phyloP scores from a whole-genome alignment of 2,329 filamentous ascomycete species.

The Nothopassalora personata region DNA sequence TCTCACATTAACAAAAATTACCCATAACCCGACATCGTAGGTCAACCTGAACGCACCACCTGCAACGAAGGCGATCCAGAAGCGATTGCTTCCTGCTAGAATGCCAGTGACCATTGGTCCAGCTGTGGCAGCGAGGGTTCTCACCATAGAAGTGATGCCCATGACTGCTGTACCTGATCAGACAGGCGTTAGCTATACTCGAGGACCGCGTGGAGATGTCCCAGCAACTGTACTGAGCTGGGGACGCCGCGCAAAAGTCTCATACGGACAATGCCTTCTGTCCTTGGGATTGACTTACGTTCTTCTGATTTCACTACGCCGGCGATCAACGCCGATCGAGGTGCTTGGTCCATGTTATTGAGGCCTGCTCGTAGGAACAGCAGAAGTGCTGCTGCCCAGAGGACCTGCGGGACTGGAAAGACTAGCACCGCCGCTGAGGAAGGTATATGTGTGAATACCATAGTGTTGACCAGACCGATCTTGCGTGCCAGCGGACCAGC shows the following conservation, averaged over 20 bases:
- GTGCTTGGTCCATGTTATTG: constrained; percentile 66
- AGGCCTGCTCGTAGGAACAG: constrained; percentile 57
- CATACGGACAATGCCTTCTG: no score
- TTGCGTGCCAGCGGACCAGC: constrained; percentile 62
- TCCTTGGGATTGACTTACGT: constrained; percentile 28
- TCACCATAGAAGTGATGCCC: constrained; percentile 59
- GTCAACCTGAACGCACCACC: constrained; percentile 50
- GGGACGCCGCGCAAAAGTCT: no score
- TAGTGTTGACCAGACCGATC: constrained; percentile 57
- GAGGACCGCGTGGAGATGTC: no score
- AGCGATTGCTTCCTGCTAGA: constrained; percentile 48
- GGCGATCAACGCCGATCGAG: constrained; percentile 60
- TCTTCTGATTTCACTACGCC: constrained; percentile 61
- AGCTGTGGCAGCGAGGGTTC: constrained; percentile 54
- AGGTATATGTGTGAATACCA: constrained; percentile 55
- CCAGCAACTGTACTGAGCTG: no score
- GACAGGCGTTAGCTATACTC: no score
- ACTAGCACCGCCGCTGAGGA: constrained; percentile 57
- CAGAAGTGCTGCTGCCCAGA: constrained; percentile 51
- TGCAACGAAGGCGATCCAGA: constrained; percentile 59
- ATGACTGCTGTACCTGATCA: constrained; percentile 54
- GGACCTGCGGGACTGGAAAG: constrained; percentile 51
- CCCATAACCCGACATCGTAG: constrained; percentile 56
- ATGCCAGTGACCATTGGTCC: constrained; percentile 54
- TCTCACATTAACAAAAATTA: constrained; percentile 55